Percentiles rank a stretch among this genome's conserved stretches.
Evolutionary conservation across 2,329 filamentous ascomycete species (phyloP).

Genomic region (Chaetomium olivaceum): DNA sequence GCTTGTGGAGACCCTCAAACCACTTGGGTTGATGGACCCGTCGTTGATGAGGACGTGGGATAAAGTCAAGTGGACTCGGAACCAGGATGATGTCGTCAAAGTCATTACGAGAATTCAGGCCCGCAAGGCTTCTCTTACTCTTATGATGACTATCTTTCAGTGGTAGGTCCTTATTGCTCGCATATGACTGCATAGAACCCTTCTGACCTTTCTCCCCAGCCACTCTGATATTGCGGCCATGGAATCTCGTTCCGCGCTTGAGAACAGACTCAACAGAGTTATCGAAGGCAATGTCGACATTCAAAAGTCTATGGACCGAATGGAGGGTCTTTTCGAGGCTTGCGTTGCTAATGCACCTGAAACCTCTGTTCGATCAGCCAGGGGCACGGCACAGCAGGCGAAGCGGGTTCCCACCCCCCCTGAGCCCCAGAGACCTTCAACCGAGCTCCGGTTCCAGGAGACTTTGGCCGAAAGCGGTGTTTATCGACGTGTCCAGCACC

Average conservation of each 20-base stretch:
- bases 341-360: background rate
- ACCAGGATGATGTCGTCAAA: conserved; percentile 6
- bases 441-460: conserved; percentile 8
- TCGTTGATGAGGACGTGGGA: conserved; percentile 9
- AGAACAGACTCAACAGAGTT: background rate
- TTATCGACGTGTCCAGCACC: conserved; percentile 8
- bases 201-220: background rate
- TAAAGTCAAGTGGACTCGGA: conserved; percentile 2
- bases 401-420: no score
- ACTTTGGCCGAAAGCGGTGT: conserved; percentile 6
- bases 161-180: background rate
- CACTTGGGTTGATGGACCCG: conserved; percentile 1
- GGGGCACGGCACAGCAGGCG: no score
- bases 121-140: background rate
- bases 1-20: conserved; percentile 3
- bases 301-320: background rate
- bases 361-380: background rate
- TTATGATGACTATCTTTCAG: conserved; percentile 8
- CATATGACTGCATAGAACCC: background rate
- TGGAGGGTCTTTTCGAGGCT: conserved; percentile 7
- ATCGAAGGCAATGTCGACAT: conserved; percentile 1
- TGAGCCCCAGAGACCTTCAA: background rate
- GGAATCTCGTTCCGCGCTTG: conserved; percentile 3
- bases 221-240: conserved; percentile 6
- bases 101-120: background rate